Conservation (phyloP, 169 alveolate species). For the Plasmodium blacklocki region DNA sequence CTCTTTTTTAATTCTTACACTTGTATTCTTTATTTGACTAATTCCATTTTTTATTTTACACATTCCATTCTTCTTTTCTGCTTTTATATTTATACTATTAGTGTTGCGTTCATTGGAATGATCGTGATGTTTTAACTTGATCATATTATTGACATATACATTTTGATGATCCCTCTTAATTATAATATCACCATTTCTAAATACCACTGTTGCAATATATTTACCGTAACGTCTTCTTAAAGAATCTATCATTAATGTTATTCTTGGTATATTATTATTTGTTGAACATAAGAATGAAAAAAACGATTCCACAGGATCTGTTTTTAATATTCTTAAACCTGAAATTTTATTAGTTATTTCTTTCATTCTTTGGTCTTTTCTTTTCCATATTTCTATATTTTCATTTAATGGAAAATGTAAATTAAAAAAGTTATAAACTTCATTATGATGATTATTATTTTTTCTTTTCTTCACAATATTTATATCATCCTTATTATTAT, state of each 20-base stretch:
- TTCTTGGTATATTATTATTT: conserved; percentile 86
- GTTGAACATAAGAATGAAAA: conserved; percentile 87
- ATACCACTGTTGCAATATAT: conserved; percentile 68
- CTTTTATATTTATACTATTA: background rate
- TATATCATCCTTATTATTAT: background rate
- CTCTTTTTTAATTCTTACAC: background rate
- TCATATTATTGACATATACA: background rate
- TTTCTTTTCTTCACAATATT: background rate
- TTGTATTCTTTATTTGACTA: background rate
- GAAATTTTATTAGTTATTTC: conserved; percentile 70
- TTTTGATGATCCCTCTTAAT: conserved; percentile 3
- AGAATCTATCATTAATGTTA: conserved; percentile 78
- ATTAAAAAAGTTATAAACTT: conserved; percentile 49
- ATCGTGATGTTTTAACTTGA: no score
- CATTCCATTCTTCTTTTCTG: background rate
- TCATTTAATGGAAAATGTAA: conserved; percentile 62
- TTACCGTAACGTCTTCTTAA: conserved; percentile 78
- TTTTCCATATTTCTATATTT: conserved; percentile 66
- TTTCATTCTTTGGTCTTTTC: conserved; percentile 77
- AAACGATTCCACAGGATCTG: conserved; percentile 84
- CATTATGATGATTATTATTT: conserved; percentile 1
- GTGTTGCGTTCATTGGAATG: no score
- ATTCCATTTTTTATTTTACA: no score
- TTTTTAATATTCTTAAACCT: conserved; percentile 83
- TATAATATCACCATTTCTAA: conserved; percentile 22